These are phyloP conservation scores for Cordyceps farinosa DNA, from an alignment of 2,329 filamentous ascomycete species.

Conservation along the genomic window DNA sequence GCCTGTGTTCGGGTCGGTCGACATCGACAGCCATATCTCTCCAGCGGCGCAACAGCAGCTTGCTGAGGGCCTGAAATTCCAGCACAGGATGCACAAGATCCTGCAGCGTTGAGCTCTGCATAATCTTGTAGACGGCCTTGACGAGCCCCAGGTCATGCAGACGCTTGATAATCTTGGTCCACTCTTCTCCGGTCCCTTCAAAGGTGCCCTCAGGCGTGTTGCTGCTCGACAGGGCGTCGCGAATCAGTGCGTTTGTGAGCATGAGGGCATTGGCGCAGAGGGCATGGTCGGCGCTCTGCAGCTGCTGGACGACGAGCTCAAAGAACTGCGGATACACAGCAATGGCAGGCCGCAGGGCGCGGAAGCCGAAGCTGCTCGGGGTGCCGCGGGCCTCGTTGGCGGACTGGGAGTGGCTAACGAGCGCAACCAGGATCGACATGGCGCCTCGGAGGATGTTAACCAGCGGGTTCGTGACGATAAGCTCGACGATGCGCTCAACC, in stretches of 20 bases:
- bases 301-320: constrained; percentile 84
- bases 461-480: constrained; percentile 90
- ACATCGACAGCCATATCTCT: constrained; percentile 78
- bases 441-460: constrained; percentile 96
- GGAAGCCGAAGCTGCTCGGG: constrained; percentile 75
- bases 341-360: constrained; percentile 86
- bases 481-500: constrained; percentile 75
- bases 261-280: constrained; percentile 94
- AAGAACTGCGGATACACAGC: constrained; percentile 91
- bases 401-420: constrained; percentile 80
- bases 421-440: constrained; percentile 92
- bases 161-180: constrained; percentile 92
- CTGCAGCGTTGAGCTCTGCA: constrained; percentile 90
- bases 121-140: constrained; percentile 83
- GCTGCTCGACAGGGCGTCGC: constrained; percentile 81
- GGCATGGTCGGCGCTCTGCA: constrained; percentile 91
- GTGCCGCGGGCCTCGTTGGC: constrained; percentile 35
- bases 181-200: constrained; percentile 58
- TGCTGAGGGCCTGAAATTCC: constrained; percentile 90
- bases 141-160: constrained; percentile 92
- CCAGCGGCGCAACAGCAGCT: constrained; percentile 85
- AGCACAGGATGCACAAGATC: constrained; percentile 85
- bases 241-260: constrained; percentile 90
- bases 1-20: constrained; percentile 81
- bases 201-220: constrained; percentile 36